A percentile compares a stretch with the other conserved stretches of the same genome.
Conservation (phyloP, 192 early-diverging fungal genomes). For the Backusella macrospora region DNA sequence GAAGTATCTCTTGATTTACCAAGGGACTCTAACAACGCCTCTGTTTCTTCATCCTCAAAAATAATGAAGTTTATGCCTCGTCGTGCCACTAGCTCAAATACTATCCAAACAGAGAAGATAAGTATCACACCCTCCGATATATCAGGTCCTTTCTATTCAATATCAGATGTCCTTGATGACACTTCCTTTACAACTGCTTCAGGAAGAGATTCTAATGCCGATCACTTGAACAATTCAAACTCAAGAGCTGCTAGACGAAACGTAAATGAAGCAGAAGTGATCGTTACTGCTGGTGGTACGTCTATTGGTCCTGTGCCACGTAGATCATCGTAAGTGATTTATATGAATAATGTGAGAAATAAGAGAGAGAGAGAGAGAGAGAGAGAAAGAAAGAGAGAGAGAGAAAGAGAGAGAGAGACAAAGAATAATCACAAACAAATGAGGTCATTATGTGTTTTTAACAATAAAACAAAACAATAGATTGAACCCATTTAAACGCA, state of each 20-base stretch:
- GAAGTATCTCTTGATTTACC: constrained; percentile 46
- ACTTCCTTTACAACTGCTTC: constrained; percentile 8
- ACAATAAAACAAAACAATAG: neutral
- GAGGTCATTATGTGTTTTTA: neutral
- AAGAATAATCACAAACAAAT: neutral
- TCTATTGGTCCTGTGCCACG: constrained; percentile 15
- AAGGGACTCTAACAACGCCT: neutral
- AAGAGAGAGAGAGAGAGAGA: no score
- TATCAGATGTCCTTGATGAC: constrained; percentile 41
- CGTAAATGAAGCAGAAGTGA: constrained; percentile 29
- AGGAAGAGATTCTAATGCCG: constrained; percentile 13
- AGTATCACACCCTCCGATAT: constrained; percentile 29
- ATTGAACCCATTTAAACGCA: constrained; percentile 35
- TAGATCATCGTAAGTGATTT: constrained; percentile 35
- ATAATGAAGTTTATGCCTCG: constrained; percentile 38
- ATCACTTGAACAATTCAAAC: constrained; percentile 14
- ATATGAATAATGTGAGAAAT: neutral
- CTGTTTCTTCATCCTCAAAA: constrained; percentile 14
- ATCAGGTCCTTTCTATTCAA: constrained; percentile 42
- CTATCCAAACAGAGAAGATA: neutral
- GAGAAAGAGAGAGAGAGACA: no score
- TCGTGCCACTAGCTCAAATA: constrained; percentile 2
- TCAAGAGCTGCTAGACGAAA: constrained; percentile 31
- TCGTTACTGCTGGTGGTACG: constrained; percentile 37
- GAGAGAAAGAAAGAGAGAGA: no score